These are phyloP conservation scores for Diplodia corticola DNA, from an alignment of 2,329 filamentous ascomycete genomes.

Conservation along the genomic window DNA sequence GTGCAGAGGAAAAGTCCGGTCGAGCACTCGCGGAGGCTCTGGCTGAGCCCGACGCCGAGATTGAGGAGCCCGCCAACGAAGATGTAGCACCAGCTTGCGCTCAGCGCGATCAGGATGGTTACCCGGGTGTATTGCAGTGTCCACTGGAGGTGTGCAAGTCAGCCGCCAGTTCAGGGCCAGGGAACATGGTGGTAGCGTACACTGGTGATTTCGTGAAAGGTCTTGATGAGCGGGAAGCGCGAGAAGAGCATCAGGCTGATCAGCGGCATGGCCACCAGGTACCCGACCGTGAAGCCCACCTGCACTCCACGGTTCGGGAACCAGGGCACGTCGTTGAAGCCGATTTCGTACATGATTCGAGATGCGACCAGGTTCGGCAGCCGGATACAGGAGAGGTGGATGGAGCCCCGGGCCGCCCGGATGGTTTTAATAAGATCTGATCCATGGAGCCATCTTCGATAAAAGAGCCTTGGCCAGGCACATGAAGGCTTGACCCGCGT, in stretches of 20 bases:
- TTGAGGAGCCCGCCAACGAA: constrained; percentile 6
- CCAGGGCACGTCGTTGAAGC: neutral
- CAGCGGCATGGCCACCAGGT: neutral
- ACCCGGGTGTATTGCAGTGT: neutral
- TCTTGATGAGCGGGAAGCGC: neutral
- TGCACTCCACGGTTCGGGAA: neutral
- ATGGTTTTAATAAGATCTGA: neutral
- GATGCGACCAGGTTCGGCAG: neutral
- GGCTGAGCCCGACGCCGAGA: neutral
- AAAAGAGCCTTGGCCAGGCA: neutral
- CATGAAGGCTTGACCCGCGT: neutral
- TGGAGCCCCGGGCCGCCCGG: neutral
- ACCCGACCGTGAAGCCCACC: neutral
- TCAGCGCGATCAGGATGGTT: constrained; percentile 1
- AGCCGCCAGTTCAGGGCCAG: neutral
- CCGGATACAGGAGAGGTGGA: too few species aligned
- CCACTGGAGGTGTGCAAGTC: neutral
- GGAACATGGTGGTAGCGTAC: neutral
- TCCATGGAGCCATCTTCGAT: neutral
- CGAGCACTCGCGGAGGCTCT: neutral
- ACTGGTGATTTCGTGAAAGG: neutral
- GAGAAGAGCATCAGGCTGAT: neutral
- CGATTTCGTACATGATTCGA: neutral
- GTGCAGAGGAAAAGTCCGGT: neutral
- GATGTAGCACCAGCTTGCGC: constrained; percentile 10